Evolutionary conservation across 805 yeast species (phyloP), one percentile per base, ranked within the genome.

Genomic region (Candida silvicultrix): DNA sequence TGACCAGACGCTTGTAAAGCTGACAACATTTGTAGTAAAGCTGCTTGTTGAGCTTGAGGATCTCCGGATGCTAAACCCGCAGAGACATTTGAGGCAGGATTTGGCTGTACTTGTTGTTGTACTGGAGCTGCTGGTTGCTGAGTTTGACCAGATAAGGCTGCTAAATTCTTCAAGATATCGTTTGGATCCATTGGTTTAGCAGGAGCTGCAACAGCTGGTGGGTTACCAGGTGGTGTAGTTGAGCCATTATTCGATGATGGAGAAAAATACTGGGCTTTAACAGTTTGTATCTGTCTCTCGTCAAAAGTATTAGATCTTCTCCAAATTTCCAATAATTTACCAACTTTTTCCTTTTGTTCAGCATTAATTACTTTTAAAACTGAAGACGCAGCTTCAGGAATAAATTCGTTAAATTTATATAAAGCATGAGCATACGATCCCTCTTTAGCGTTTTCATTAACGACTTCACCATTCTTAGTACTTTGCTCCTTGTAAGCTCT

Each of bases 251-350:
- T n/a, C n/a, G 47, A 20, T 16, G 57, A 56, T 22, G 52, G 38
- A 29, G 66, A 68, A 57, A 83, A 85, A 62, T 77, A 77, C 58
- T 77, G 81, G 12, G 71, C 64, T 60, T 82, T 77, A 48, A 88
- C 74, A 18, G 73, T 61, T 40, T 73, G 65, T 45, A 94, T 69
- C 29, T 74, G 67, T 37, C 73, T 71, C 38, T 77, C 75, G 45
- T 73, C 71, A 67, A 94, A 92, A 15, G 96, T 85, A 38, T 79
- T 80, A 34, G 89, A 84, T 52, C 87, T 81, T 54, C 81, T 87
- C 99, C 99, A 94, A 57, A 94, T 90, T 52, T 88, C 96, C 53
- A 94, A 77, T 55, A 94, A 74, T 66, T 89, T 92, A 57, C 81
- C 71, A 55, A 89, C 78, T 64, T 90, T 94, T 48, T 80, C 89